These are phyloP conservation scores for Cladobotryum protrusum DNA, from an alignment of 2,329 filamentous ascomycete species.

Conservation along the genomic window DNA sequence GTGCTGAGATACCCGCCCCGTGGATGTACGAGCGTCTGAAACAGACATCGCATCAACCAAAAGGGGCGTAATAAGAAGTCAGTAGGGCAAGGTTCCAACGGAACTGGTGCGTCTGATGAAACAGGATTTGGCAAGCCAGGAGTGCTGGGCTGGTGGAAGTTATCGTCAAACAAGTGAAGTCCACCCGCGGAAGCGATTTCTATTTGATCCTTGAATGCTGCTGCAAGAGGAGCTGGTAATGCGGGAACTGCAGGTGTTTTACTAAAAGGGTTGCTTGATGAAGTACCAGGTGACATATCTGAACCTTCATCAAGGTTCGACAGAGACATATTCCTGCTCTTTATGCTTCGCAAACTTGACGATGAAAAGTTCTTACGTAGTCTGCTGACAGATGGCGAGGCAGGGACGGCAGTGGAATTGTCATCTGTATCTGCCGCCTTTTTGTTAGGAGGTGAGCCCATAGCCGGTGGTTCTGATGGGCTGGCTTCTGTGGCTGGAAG, in stretches of 20 bases:
- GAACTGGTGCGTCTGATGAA: slow-evolving; percentile 61
- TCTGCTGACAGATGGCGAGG: slow-evolving; percentile 46
- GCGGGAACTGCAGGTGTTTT: slow-evolving; percentile 48
- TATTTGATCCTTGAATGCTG: slow-evolving; percentile 54
- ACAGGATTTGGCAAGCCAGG: slow-evolving; percentile 60
- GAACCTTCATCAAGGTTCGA: slow-evolving; percentile 55
- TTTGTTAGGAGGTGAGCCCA: slow-evolving; percentile 28
- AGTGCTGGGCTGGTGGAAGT: slow-evolving; percentile 62
- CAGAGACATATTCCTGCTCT: slow-evolving; percentile 66
- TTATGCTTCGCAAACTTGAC: slow-evolving; percentile 64
- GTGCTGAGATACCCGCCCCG: slow-evolving; percentile 88
- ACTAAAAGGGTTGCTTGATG: slow-evolving; percentile 62
- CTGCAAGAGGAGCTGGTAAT: slow-evolving; percentile 60
- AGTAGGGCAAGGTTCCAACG: slow-evolving; percentile 86
- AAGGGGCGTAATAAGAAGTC: slow-evolving; percentile 88
- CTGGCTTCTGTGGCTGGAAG: slow-evolving; percentile 24
- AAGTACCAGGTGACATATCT: slow-evolving; percentile 67
- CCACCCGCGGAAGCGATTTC: slow-evolving; percentile 58
- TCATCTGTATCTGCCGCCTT: slow-evolving; percentile 31
- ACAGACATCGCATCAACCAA: slow-evolving; percentile 93
- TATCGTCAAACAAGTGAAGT: slow-evolving; percentile 75
- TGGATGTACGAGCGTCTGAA: slow-evolving; percentile 86
- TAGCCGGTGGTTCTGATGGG: slow-evolving; percentile 20
- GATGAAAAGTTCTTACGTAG: slow-evolving; percentile 64
- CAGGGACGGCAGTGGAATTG: slow-evolving; percentile 36